Evolutionary conservation across 306 rosid species (phyloP), one percentile per base, ranked within the genome.

Genomic region (Lagenaria siceraria): DNA sequence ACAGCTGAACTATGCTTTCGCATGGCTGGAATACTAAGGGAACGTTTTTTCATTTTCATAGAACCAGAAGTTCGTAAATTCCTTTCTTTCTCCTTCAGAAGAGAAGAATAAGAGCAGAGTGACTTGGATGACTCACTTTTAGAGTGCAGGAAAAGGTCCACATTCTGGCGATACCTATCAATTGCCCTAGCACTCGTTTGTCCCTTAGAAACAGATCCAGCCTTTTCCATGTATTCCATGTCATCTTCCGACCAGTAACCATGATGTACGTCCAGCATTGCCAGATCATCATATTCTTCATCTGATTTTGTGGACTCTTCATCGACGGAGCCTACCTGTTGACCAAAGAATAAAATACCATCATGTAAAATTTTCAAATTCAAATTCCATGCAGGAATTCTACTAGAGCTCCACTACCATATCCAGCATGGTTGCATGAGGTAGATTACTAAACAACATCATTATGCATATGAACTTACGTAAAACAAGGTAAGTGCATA

Each of bases 231-330:
- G 58, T 24, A 77, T 74, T 81, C 95, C 3, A 87, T 80, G 15
- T 89, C 92, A 17, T 80, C 82, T 0, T 83, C 96, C 0, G 88
- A 74, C 90, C 88, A 85, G 80, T 86, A 90, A n/a, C 93, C 93
- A 43, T 85, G 78, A 60, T 73, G 65, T 69, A 68, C 42, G 24
- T 92, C 96, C 80, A 82, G 89, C 99, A 92, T 90, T 75, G 97
- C 97, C 64, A 95, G 89, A 81, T 95, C 99, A 17, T 95, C 97
- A 62, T 95, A 95, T 88, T 95, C 97, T 78, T 95, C 99, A 38
- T 95, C 99, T 2, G 99, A 90, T 74, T 95, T 90, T 8, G 99
- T 92, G 8, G 99, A 95, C 83, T 92, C 97, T 83, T 95, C 99
- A 22, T 95, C 99, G 8, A 95, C 97, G 0, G 99, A 95, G 43